A percentile compares a stretch with the other conserved stretches of the same genome.
phyloP scores from a whole-genome alignment of 257 asterid genomes.

The Mitragyna speciosa region DNA sequence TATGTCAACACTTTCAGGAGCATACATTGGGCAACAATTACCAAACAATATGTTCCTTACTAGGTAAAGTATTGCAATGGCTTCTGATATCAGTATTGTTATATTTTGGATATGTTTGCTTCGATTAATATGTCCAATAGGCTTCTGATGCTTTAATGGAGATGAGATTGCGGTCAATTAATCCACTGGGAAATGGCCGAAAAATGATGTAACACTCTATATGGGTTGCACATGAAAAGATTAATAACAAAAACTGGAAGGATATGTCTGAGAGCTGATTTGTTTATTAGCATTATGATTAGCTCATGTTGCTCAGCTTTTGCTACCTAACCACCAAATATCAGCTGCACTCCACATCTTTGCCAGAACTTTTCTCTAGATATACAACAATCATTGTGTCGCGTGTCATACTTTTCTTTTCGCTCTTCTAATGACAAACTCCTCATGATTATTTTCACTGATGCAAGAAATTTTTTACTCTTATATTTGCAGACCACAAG shows the following conservation, averaged over 20 bases:
- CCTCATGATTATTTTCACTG: too few species aligned
- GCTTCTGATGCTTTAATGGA: neutral
- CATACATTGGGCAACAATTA: constrained; percentile 52
- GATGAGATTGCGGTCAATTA: neutral
- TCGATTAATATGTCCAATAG: neutral
- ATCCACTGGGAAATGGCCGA: neutral
- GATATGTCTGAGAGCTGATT: too few species aligned
- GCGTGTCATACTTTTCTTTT: too few species aligned
- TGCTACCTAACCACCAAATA: too few species aligned
- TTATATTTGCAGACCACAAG: constrained; percentile 50
- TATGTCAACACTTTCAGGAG: constrained; percentile 38
- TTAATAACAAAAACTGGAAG: too few species aligned
- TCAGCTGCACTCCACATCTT: too few species aligned
- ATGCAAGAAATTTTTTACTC: neutral
- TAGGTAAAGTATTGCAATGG: constrained; percentile 37
- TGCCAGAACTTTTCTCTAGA: too few species aligned
- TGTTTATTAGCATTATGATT: too few species aligned
- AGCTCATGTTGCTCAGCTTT: too few species aligned
- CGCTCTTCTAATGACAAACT: too few species aligned
- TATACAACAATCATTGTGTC: too few species aligned
- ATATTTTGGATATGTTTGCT: neutral
- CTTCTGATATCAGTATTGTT: neutral
- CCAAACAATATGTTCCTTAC: constrained; percentile 32
- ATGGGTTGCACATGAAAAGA: too few species aligned
- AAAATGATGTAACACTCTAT: neutral